Base-by-base conservation (phyloP, 345 rosid species). In the Gossypium thurberi region DNA sequence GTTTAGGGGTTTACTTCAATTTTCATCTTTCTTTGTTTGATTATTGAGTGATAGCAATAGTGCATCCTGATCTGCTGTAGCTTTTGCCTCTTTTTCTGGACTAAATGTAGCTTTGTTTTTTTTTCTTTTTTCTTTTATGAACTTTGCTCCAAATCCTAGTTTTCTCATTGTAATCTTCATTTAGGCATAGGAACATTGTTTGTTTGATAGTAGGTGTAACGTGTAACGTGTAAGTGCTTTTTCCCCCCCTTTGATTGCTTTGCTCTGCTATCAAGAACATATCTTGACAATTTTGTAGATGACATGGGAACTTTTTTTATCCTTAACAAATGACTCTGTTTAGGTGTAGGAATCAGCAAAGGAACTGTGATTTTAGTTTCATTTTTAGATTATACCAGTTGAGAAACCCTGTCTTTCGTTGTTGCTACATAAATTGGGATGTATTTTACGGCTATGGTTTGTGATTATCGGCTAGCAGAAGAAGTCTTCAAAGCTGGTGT, bases 1-100 rank as follows among this genome's bases (percentile, higher is more conserved):
- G 21, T 33, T 23, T 61, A 56, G 17, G 37, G 74, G 42, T 26
- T 55, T 58, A 72, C 48, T 60, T 72, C 44, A 26, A 18, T 25
- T 73, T 73, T 56, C 44, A 55, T 12, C 6, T 6, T 23, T 50
- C 37, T 15, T 61, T 47, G 59, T 40, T 70, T 33, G 21, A 55
- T 70, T 60, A 17, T 23, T 51, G 47, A 43, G 74, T 23, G 15
- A 10, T 68, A 26, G 70, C 43, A 46, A 3, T 17, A 18, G 21
- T n/a, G 57, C 37, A 28, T 4, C 69, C 51, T 67, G 56, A 51
- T 50, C 50, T 37, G 74, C 48, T 66, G 43, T 56, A 71, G 59
- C 42, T 57, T 76, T 59, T 70, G n/a, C 14, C 5, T 40, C 37
- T 46, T 50, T 48, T 25, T 25, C 1, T 21, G 15, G 47, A 40